Conservation (phyloP, 306 rosid genomes). For the Lathyrus oleraceus region DNA sequence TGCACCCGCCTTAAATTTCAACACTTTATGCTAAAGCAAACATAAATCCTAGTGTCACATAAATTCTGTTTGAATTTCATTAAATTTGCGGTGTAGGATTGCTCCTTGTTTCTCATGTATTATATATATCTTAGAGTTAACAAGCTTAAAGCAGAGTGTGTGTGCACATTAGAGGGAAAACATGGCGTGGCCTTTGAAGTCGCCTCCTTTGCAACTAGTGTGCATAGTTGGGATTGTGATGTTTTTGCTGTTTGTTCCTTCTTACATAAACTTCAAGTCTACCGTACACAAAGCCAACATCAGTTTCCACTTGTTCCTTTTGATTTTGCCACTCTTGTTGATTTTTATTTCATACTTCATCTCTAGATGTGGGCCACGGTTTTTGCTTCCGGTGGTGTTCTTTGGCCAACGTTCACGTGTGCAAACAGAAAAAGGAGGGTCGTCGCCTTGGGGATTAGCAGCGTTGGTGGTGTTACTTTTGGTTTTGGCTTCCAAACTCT, state of each 20-base stretch:
- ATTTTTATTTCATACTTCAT: slow-evolving; percentile 48
- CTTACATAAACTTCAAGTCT: slow-evolving; percentile 51
- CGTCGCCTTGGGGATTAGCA: slow-evolving; percentile 63
- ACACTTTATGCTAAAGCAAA: slow-evolving; percentile 37
- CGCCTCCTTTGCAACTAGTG: slow-evolving; percentile 60
- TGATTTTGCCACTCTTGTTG: slow-evolving; percentile 53
- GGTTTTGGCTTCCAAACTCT: slow-evolving; percentile 54
- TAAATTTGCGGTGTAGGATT: slow-evolving; percentile 7
- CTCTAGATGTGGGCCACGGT: slow-evolving; percentile 39
- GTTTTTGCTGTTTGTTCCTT: slow-evolving; percentile 53
- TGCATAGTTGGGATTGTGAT: slow-evolving; percentile 50
- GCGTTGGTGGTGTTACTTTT: slow-evolving; percentile 53
- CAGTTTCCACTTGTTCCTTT: slow-evolving; percentile 45
- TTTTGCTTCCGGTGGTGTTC: slow-evolving; percentile 28
- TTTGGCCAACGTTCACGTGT: slow-evolving; percentile 1
- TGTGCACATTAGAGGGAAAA: neutral
- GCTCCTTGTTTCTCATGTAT: neutral
- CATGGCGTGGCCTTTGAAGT: slow-evolving; percentile 65
- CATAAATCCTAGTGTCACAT: neutral
- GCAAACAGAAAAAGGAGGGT: slow-evolving; percentile 15
- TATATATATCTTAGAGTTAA: slow-evolving; percentile 7
- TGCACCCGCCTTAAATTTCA: neutral
- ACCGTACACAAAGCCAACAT: slow-evolving; percentile 45
- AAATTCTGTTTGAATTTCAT: neutral
- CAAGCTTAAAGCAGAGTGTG: neutral